Conservation (phyloP, 169 alveolate genomes). For the Eimeria zaria region DNA sequence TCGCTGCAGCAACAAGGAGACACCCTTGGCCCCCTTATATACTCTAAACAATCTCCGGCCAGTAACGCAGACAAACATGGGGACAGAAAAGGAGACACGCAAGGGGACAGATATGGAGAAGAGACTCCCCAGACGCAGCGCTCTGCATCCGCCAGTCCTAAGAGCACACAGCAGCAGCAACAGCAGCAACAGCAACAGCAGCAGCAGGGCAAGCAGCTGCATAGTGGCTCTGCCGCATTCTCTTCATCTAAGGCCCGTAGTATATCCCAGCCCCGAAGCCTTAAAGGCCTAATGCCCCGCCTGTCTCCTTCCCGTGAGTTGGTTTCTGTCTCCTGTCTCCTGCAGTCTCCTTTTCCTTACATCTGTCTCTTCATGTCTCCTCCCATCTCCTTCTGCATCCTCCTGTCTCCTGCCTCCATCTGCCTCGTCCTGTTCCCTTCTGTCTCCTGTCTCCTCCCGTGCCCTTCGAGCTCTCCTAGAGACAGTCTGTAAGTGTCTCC, state of each 20-base stretch:
- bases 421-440: neutral
- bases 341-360: too few relatives aligned
- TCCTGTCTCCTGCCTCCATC: too few relatives aligned
- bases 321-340: neutral
- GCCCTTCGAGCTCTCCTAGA: neutral
- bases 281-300: constrained; percentile 30
- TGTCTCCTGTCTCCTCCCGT: neutral
- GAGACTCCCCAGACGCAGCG: neutral
- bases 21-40: neutral
- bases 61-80: neutral
- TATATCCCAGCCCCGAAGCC: constrained; percentile 50
- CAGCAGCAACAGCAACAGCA: constrained; percentile 10
- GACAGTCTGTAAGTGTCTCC: neutral
- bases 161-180: constrained; percentile 8
- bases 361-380: too few relatives aligned
- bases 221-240: neutral
- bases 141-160: neutral
- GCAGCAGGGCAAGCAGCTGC: neutral
- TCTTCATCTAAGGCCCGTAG: constrained; percentile 27
- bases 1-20: neutral
- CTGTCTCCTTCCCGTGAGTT: constrained; percentile 29
- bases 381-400: too few relatives aligned
- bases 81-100: neutral
- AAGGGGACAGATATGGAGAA: neutral
- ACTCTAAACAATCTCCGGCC: neutral